Evolutionary conservation across 495 filamentous ascomycete genomes (phyloP).

Genomic region (Aspergillus egyptiacus): DNA sequence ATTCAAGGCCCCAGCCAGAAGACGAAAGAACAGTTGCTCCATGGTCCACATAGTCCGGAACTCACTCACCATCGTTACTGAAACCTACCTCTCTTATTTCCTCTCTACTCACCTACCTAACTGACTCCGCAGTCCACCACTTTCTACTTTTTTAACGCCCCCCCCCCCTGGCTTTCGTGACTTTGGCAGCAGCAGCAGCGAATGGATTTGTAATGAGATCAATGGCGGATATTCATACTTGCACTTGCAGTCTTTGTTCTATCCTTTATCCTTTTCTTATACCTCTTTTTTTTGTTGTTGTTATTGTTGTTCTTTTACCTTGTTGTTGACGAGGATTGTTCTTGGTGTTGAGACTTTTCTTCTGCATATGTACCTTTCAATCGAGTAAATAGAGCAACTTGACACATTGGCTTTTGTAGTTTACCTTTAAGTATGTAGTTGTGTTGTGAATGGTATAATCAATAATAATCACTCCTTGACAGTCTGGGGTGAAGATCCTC

Average conservation of each 20-base stretch:
- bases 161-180: conserved; percentile 7
- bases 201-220: conserved; percentile 19
- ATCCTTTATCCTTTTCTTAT: not conserved
- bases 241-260: conserved; percentile 7
- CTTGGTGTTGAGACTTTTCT: not conserved
- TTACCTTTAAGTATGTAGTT: too few species aligned
- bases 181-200: conserved; percentile 14
- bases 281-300: not conserved
- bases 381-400: too few species aligned
- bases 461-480: too few species aligned
- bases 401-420: too few species aligned
- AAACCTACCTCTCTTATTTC: conserved; percentile 5
- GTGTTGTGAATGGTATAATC: too few species aligned
- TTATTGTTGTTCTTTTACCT: conserved; percentile 3
- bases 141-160: conserved; percentile 1
- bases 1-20: conserved; percentile 40
- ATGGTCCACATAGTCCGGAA: conserved; percentile 13
- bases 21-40: conserved; percentile 32
- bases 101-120: not conserved
- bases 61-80: conserved; percentile 5
- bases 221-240: conserved; percentile 12
- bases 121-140: too few species aligned
- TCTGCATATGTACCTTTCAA: not conserved
- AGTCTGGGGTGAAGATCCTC: not conserved
- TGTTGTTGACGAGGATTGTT: conserved; percentile 8